A percentile compares a stretch with the other conserved stretches of the same genome.
These are phyloP conservation scores for Antrodiella citrinella DNA, from an alignment of 768 basidiomycete genomes.

Conservation along the genomic window DNA sequence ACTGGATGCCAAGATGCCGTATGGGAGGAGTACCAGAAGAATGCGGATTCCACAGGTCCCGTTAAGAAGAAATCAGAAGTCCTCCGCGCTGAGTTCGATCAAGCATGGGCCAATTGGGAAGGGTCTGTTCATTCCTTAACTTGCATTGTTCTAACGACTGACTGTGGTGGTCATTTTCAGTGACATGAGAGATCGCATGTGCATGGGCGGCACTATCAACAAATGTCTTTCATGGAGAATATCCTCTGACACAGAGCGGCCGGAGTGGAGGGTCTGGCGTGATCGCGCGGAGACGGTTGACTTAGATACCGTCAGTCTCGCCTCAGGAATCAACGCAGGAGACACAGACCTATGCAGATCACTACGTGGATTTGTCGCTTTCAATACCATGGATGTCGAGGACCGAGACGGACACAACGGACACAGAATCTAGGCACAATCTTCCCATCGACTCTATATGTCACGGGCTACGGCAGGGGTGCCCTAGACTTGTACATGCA, in stretches of 20 bases:
- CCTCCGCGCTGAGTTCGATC: conserved; percentile 57
- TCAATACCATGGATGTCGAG: conserved; percentile 26
- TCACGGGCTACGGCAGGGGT: no score
- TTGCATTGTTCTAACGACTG: no score
- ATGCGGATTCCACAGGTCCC: conserved; percentile 24
- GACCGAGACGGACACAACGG: no score
- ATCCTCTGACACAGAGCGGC: conserved; percentile 19
- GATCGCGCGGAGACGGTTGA: conserved; percentile 9
- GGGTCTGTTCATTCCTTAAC: conserved; percentile 35
- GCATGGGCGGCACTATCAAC: conserved; percentile 43
- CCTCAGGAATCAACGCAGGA: conserved; percentile 9
- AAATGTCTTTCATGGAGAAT: conserved; percentile 45
- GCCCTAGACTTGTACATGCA: no score
- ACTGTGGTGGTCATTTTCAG: conserved; percentile 31
- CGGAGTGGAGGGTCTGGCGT: conserved; percentile 15
- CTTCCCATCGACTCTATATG: no score
- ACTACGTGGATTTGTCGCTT: conserved; percentile 48
- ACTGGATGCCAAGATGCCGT: conserved; percentile 63
- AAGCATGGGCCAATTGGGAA: conserved; percentile 63
- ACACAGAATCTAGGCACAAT: no score
- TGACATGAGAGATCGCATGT: conserved; percentile 70
- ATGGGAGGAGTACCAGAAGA: conserved; percentile 50
- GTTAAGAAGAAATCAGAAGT: conserved; percentile 13
- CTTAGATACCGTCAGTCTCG: conserved; percentile 1
- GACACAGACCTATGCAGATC: conserved; percentile 18